Evolutionary conservation across 2,329 filamentous ascomycete genomes (phyloP), one percentile per base, ranked within the genome.

Genomic region (Tricladium varicosporioides): DNA sequence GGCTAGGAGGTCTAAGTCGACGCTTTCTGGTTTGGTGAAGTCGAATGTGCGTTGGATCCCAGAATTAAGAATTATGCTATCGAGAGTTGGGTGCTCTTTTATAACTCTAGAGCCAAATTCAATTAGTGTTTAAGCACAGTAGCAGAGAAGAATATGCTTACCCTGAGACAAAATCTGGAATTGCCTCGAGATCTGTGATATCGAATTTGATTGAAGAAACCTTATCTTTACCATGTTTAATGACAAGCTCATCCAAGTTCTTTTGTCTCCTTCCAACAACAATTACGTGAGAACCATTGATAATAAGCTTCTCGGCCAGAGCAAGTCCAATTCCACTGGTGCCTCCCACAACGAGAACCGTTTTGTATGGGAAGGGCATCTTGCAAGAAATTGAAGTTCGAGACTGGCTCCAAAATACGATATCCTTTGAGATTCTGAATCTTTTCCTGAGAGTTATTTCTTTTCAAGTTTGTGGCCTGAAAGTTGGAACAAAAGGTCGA

Each of bases 11-110:
- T 62, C 47, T 5, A 78, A 65, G 45, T 75, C 65, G 44, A 81
- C 73, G 5, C 67, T 72, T 5, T 70, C 69, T 2, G 80, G 79
- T 14, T 73, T 67, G 14, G 74, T 70, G 66, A 84, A 79, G 68
- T 81, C 71, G 40, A 81, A 69, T 1, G 66, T 67, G 31, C 74
- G 72, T 65, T 86, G 81, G 45, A 82, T 75, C 5, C 82, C 82
- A 0, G 82, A 78, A 66, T 85, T 85, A 46, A 86, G 70, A 53
- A 86, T 65, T 19, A 87, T 67, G 61, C 76, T 78, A 69, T 85
- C 81, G 18, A 86, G 75, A n/a, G 75, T 69, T 0, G 81, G 78
- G 65, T 82, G 74, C 1, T 66, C 62, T 18, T 67, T 60, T 2
- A 71, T 70, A 31, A 77, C 56, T 36, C 59, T 65, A 43, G 13